Percentiles rank a stretch among this genome's conserved stretches.
phyloP scores from a whole-genome alignment of 108 stramenopile genomes.

The Discostella stelligeroides region DNA sequence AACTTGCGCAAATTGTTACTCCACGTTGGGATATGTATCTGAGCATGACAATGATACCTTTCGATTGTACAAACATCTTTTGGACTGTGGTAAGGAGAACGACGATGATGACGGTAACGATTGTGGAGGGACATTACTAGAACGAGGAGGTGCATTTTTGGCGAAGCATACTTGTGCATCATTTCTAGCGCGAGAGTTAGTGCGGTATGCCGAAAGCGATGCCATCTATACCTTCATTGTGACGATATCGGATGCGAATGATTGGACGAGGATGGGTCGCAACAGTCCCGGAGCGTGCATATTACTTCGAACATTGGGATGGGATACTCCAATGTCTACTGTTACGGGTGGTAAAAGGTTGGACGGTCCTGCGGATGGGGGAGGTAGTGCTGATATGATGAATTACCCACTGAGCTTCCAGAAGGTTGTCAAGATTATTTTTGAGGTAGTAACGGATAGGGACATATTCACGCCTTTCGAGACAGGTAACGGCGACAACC shows the following conservation, averaged over 20 bases:
- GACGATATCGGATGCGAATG: conserved; percentile 16
- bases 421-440: conserved; percentile 57
- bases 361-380: conserved; percentile 3
- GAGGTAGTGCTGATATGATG: background rate
- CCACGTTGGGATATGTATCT: conserved; percentile 72
- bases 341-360: background rate
- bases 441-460: conserved; percentile 28
- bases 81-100: conserved; percentile 37
- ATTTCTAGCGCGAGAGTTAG: conserved; percentile 79
- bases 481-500: conserved; percentile 11
- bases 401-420: conserved; percentile 17
- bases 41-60: conserved; percentile 54
- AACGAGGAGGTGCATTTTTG: background rate
- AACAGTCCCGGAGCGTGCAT: conserved; percentile 40
- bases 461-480: background rate
- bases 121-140: background rate
- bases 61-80: conserved; percentile 77
- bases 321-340: conserved; percentile 68
- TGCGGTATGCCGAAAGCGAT: conserved; percentile 81
- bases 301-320: conserved; percentile 68
- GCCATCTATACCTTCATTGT: conserved; percentile 81
- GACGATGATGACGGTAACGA: background rate
- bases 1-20: conserved; percentile 57
- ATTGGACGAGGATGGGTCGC: conserved; percentile 8
- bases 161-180: conserved; percentile 53